These are phyloP conservation scores for Hypoxylon trugodes DNA, from an alignment of 495 filamentous ascomycete species.

Conservation along the genomic window DNA sequence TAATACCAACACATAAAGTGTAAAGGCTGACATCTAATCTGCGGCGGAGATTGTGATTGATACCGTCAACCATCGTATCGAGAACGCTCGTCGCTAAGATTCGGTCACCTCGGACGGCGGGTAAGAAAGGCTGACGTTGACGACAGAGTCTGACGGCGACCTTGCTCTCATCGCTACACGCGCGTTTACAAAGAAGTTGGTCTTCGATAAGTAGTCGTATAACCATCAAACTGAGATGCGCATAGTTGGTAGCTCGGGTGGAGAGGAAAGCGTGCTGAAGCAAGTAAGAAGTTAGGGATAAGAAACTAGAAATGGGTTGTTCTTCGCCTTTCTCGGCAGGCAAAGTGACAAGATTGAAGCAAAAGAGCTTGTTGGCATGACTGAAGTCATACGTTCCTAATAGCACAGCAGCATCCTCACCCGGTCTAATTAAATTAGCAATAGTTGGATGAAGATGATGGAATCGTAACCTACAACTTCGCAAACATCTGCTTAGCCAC, in stretches of 20 bases:
- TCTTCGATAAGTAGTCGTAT: constrained; percentile 91
- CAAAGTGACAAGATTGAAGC: constrained; percentile 77
- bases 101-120: constrained; percentile 73
- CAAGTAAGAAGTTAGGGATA: constrained; percentile 91
- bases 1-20: constrained; percentile 77
- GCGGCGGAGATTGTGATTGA: constrained; percentile 92
- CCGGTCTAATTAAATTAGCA: constrained; percentile 67
- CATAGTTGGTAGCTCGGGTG: constrained; percentile 76
- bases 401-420: constrained; percentile 77
- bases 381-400: constrained; percentile 92
- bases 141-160: constrained; percentile 83
- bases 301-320: constrained; percentile 79
- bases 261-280: constrained; percentile 93
- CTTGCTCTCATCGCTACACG: constrained; percentile 84
- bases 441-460: not conserved
- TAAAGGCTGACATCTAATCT: constrained; percentile 87
- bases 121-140: constrained; percentile 89
- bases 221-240: constrained; percentile 81
- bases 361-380: constrained; percentile 95
- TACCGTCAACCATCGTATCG: constrained; percentile 86
- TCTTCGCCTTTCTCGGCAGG: constrained; percentile 72
- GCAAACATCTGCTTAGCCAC: constrained; percentile 82
- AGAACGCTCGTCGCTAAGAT: constrained; percentile 77
- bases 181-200: constrained; percentile 78
- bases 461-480: constrained; percentile 52